phyloP scores from a whole-genome alignment of 208 protist species.

The Trichomonas vaginalis region DNA sequence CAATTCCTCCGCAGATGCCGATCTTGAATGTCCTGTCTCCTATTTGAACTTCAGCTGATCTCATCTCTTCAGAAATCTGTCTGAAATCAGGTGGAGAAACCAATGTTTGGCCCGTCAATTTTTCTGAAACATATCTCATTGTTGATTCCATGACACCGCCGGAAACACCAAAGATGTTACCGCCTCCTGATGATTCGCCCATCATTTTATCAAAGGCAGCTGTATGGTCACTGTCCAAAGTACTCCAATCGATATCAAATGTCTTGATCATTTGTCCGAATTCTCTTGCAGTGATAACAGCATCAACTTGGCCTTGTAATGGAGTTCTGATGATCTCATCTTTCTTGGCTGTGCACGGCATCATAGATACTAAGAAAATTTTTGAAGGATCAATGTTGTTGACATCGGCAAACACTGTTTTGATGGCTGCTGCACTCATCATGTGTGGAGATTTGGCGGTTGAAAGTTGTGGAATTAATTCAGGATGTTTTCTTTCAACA shows the following conservation, averaged over 20 bases:
- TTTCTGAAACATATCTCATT: not conserved
- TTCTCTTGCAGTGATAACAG: constrained; percentile 35
- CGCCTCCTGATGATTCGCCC: constrained; percentile 31
- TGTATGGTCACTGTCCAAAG: not conserved
- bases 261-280: constrained; percentile 22
- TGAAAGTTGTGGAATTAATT: not conserved
- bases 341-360: constrained; percentile 40
- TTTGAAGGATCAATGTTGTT: not conserved
- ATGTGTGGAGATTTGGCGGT: constrained; percentile 4
- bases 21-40: not conserved
- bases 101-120: not conserved
- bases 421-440: not conserved
- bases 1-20: not conserved
- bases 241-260: not conserved
- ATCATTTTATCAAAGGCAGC: constrained; percentile 27
- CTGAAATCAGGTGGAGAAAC: not conserved
- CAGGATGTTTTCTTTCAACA: not conserved
- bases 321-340: constrained; percentile 26
- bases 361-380: constrained; percentile 29
- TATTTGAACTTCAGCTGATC: not conserved
- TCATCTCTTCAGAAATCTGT: not conserved
- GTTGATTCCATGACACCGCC: constrained; percentile 42
- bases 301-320: constrained; percentile 20
- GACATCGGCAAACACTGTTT: not conserved
- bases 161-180: constrained; percentile 31